phyloP scores from a whole-genome alignment of 2,329 filamentous ascomycete species.

The Curvularia eragrostidis region DNA sequence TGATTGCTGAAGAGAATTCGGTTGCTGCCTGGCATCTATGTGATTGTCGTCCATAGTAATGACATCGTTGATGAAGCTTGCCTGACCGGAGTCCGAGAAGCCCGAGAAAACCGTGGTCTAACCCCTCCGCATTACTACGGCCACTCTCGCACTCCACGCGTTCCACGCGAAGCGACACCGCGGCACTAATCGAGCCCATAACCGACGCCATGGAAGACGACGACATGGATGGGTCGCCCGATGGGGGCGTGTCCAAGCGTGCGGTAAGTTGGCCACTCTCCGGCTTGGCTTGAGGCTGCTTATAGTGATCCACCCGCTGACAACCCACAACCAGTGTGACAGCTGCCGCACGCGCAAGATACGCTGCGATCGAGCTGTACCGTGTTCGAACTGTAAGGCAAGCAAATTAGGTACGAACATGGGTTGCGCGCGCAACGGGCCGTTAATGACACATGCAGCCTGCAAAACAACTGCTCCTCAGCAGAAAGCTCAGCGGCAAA shows the following conservation, averaged over 20 bases:
- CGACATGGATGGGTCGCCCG: slow-evolving; percentile 39
- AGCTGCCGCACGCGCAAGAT: slow-evolving; percentile 46
- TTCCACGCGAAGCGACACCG: slow-evolving; percentile 24
- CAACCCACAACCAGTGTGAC: slow-evolving; percentile 38
- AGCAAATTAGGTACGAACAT: slow-evolving; percentile 47
- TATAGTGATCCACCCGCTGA: slow-evolving; percentile 7
- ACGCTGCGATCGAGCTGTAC: slow-evolving; percentile 42
- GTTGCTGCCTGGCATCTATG: background rate
- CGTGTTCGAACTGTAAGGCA: slow-evolving; percentile 49
- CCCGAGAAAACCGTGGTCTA: slow-evolving; percentile 27
- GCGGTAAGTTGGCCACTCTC: slow-evolving; percentile 30
- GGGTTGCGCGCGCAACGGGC: background rate
- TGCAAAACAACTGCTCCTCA: slow-evolving; percentile 44
- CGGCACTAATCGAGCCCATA: slow-evolving; percentile 18
- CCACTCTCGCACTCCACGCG: slow-evolving; percentile 24
- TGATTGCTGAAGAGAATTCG: background rate
- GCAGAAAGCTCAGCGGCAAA: slow-evolving; percentile 42
- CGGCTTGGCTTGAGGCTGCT: background rate
- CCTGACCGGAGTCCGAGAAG: slow-evolving; percentile 25
- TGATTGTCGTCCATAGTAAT: slow-evolving; percentile 13
- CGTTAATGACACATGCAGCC: slow-evolving; percentile 27
- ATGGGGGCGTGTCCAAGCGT: slow-evolving; percentile 39
- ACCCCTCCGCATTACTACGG: slow-evolving; percentile 13
- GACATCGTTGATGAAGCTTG: slow-evolving; percentile 21
- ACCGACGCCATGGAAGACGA: slow-evolving; percentile 36